phyloP scores from a whole-genome alignment of 2,329 filamentous ascomycete genomes.

The Graphilbum sp. region DNA sequence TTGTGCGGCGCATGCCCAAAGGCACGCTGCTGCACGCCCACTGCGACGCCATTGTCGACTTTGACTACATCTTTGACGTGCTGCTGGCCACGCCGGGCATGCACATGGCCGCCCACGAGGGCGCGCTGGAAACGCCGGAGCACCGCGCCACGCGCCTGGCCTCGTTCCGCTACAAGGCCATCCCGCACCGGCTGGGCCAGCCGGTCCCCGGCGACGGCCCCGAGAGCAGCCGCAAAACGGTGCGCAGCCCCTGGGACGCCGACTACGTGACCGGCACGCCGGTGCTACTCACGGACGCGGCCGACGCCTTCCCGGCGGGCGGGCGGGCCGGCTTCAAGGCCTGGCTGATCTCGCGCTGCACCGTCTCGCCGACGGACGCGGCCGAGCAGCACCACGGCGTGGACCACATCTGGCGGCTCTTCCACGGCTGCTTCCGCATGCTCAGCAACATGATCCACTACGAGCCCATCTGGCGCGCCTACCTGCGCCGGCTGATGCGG shows the following conservation, averaged over 20 bases:
- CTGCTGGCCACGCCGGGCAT: constrained; percentile 59
- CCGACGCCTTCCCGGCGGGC: constrained; percentile 57
- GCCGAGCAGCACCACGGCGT: constrained; percentile 69
- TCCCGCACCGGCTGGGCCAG: constrained; percentile 15
- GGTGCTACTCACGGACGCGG: constrained; percentile 44
- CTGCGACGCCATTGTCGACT: constrained; percentile 79
- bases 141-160: constrained; percentile 32
- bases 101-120: constrained; percentile 44
- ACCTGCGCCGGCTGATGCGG: constrained; percentile 53
- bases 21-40: constrained; percentile 76
- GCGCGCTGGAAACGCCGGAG: constrained; percentile 34
- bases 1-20: constrained; percentile 77
- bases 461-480: constrained; percentile 73
- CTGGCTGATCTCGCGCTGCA: constrained; percentile 61
- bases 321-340: constrained; percentile 55
- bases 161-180: constrained; percentile 40
- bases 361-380: constrained; percentile 55
- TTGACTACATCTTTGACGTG: constrained; percentile 60
- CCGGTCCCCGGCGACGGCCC: neutral
- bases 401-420: constrained; percentile 73
- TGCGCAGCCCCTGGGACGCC: constrained; percentile 37
- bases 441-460: constrained; percentile 67
- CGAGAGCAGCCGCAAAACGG: too few relatives aligned
- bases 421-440: constrained; percentile 56
- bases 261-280: constrained; percentile 43